Evolutionary conservation across 306 rosid genomes (phyloP).

Genomic region (Mucuna pruriens): DNA sequence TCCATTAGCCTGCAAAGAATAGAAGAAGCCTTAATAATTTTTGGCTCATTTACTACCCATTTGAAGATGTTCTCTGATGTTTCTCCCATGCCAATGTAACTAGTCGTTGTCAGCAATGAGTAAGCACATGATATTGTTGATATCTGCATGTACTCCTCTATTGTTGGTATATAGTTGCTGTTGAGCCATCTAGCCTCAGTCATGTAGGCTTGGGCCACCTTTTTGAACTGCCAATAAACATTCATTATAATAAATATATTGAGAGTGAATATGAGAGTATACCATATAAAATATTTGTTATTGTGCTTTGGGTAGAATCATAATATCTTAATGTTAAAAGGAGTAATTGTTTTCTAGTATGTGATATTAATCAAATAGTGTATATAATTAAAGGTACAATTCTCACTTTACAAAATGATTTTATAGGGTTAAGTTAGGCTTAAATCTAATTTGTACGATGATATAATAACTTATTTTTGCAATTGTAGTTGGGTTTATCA

Average conservation of each 20-base stretch:
- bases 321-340: not conserved
- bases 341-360: no score
- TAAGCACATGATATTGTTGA: not conserved
- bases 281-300: not conserved
- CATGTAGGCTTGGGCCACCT: conserved; percentile 31
- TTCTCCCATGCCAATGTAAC: conserved; percentile 43
- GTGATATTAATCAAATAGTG: no score
- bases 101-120: conserved; percentile 16
- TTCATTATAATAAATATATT: not conserved
- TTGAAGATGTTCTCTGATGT: conserved; percentile 39
- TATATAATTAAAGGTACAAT: no score
- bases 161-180: conserved; percentile 35
- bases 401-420: no score
- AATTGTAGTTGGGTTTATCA: no score
- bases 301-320: not conserved
- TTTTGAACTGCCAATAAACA: conserved; percentile 35
- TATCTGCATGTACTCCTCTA: conserved; percentile 41
- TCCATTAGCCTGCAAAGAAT: conserved; percentile 49
- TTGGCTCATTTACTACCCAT: conserved; percentile 42
- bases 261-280: not conserved
- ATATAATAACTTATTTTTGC: no score
- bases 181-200: conserved; percentile 56
- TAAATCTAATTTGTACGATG: no score
- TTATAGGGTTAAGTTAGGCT: no score
- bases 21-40: conserved; percentile 30